These are phyloP conservation scores for Verticillium klebahnii DNA, from an alignment of 2,329 filamentous ascomycete species.

Conservation along the genomic window DNA sequence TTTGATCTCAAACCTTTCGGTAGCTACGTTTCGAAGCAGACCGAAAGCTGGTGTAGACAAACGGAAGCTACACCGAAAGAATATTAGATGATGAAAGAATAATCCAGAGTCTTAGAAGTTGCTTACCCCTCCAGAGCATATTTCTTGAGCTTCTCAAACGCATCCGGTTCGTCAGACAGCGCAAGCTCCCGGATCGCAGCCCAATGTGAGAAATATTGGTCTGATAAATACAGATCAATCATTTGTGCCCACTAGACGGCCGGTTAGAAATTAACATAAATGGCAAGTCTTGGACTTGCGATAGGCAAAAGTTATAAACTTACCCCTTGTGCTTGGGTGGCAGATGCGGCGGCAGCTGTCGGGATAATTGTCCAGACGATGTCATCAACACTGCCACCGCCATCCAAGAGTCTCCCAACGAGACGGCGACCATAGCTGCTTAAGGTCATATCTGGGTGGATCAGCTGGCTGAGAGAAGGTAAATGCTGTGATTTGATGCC, in stretches of 20 bases:
- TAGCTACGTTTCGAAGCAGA: conserved; percentile 36
- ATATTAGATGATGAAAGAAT: background rate
- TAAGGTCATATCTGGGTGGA: conserved; percentile 23
- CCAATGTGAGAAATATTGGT: conserved; percentile 38
- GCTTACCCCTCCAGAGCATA: conserved; percentile 40
- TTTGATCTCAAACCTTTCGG: conserved; percentile 25
- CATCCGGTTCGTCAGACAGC: conserved; percentile 33
- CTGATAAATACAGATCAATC: conserved; percentile 46
- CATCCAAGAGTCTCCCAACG: conserved; percentile 49
- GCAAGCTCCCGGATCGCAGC: conserved; percentile 42
- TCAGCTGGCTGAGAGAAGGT: background rate
- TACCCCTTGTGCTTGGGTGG: conserved; percentile 48
- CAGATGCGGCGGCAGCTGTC: conserved; percentile 49
- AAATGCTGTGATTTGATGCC: background rate
- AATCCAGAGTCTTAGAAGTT: background rate
- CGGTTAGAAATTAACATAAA: conserved; percentile 34
- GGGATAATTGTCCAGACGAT: conserved; percentile 55
- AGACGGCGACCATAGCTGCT: conserved; percentile 55
- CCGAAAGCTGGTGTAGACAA: conserved; percentile 44
- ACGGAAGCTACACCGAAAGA: conserved; percentile 26
- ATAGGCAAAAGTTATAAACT: background rate
- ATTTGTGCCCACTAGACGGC: conserved; percentile 37
- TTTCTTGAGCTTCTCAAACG: conserved; percentile 40
- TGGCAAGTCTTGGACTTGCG: conserved; percentile 11
- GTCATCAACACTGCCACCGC: conserved; percentile 46